phyloP scores from a whole-genome alignment of 331 rosid genomes.

The Malus hybrid region DNA sequence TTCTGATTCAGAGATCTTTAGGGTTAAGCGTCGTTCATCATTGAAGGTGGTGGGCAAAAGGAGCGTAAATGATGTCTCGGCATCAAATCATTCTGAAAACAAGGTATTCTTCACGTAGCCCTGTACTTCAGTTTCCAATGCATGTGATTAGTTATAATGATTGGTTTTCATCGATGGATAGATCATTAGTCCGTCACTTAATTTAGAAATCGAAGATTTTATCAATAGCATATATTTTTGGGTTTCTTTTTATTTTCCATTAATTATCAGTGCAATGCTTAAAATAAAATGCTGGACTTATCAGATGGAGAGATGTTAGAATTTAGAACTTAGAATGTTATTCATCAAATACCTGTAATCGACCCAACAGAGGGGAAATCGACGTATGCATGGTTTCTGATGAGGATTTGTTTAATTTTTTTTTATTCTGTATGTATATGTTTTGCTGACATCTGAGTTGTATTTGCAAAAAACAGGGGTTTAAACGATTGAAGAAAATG shows the following conservation, averaged over 20 bases:
- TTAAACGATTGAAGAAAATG: constrained; percentile 68
- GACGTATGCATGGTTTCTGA: background rate
- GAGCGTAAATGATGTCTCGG: constrained; percentile 21
- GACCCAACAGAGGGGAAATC: background rate
- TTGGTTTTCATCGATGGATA: background rate
- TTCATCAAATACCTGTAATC: background rate
- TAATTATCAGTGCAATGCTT: background rate
- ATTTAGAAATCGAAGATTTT: background rate
- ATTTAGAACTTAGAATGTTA: no score
- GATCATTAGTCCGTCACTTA: background rate
- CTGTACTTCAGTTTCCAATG: background rate
- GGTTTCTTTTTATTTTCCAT: background rate
- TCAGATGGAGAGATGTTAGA: background rate
- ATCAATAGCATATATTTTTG: background rate
- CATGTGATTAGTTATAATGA: background rate
- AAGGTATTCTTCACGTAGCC: constrained; percentile 42
- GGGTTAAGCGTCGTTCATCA: constrained; percentile 87
- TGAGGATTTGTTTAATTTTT: background rate
- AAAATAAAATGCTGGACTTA: background rate
- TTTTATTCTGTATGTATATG: background rate
- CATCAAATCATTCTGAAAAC: constrained; percentile 44
- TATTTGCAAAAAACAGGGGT: constrained; percentile 40
- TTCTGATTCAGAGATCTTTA: constrained; percentile 78
- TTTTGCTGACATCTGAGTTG: constrained; percentile 1
- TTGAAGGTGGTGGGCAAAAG: constrained; percentile 66